Base-by-base conservation (phyloP, 257 asterid species). In the Solanum bukasovii region DNA sequence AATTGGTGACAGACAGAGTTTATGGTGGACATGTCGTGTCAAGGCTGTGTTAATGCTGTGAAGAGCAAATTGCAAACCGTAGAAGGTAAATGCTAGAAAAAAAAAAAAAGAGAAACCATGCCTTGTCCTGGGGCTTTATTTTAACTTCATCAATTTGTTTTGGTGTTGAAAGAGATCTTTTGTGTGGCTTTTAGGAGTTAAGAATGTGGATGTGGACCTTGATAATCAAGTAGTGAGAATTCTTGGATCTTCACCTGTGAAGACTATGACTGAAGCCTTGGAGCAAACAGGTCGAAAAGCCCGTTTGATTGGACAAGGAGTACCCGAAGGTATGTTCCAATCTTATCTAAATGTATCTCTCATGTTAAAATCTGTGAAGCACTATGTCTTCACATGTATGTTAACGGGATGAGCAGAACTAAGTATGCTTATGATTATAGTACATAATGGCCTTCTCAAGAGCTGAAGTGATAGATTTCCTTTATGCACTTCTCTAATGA, bases 201-300 rank as follows among this genome's bases (percentile, higher is more conserved):
- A 93, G 92, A 97, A 94, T 83, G 96, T 97, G 84, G 96, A 95
- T 20, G 98, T 92, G 89, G 98, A 97, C 92, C 87, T 97, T 88
- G 86, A 92, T 71, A 95, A 93, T 92, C 99, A 97, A 93, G 98
- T 97, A 16, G 99, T 97, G 88, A 92, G 96, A 84, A 85, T 97
- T 89, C 98, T 94, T 87, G 99, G 98, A 82, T 93, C 91, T 89
- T 93, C 98, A 13, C 98, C 96, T 27, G 96, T 96, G 89, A 97
- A 95, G 91, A 88, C 61, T 75, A 90, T 97, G 94, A 92, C 95
- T 37, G 98, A 97, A 91, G 98, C 98, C 67, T 89, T 97, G 89
- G 98, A 95, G 87, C 99, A 96, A 91, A 95, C 98, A 20, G 99
- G 99, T 87, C 94, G 96, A 46, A 97, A 95, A 88, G 97, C 99